Percentiles rank a stretch among this genome's conserved stretches.
Conservation (phyloP, 441 rosid genomes). For the Pelargonium fulgidum region DNA sequence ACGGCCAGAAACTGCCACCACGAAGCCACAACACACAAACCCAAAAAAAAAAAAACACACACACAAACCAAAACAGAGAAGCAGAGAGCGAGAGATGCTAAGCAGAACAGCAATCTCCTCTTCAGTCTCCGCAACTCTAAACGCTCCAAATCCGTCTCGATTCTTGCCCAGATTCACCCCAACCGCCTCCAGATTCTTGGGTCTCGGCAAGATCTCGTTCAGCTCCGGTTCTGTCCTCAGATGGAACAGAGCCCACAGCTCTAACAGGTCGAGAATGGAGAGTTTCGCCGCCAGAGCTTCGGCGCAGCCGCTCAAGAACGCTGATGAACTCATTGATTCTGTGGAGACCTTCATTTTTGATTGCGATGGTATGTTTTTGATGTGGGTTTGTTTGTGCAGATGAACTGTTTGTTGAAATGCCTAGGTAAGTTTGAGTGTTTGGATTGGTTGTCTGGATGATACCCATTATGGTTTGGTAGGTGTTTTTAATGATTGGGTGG, state of each 20-base stretch:
- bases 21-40: background rate
- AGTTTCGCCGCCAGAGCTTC: slow-evolving; percentile 32
- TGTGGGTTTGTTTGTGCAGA: slow-evolving; percentile 1
- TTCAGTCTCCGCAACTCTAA: slow-evolving; percentile 22
- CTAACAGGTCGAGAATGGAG: slow-evolving; percentile 32
- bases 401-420: background rate
- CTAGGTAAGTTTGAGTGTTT: background rate
- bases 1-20: slow-evolving; percentile 28
- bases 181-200: slow-evolving; percentile 10
- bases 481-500: background rate
- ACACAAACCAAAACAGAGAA: too few relatives aligned
- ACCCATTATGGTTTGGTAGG: background rate
- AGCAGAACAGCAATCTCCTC: slow-evolving; percentile 40
- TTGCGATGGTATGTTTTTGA: slow-evolving; percentile 44
- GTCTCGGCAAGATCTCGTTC: slow-evolving; percentile 20
- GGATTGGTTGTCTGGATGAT: background rate
- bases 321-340: slow-evolving; percentile 59
- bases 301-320: slow-evolving; percentile 52
- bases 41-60: background rate
- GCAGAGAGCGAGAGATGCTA: slow-evolving; percentile 32
- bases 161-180: slow-evolving; percentile 16
- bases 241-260: slow-evolving; percentile 22
- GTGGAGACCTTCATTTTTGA: slow-evolving; percentile 71
- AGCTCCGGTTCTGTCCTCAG: slow-evolving; percentile 20
- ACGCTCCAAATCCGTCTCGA: slow-evolving; percentile 21